Evolutionary conservation across 129 eudicot genomes (phyloP), one percentile per base, ranked within the genome.

Genomic region (Calendula officinalis): DNA sequence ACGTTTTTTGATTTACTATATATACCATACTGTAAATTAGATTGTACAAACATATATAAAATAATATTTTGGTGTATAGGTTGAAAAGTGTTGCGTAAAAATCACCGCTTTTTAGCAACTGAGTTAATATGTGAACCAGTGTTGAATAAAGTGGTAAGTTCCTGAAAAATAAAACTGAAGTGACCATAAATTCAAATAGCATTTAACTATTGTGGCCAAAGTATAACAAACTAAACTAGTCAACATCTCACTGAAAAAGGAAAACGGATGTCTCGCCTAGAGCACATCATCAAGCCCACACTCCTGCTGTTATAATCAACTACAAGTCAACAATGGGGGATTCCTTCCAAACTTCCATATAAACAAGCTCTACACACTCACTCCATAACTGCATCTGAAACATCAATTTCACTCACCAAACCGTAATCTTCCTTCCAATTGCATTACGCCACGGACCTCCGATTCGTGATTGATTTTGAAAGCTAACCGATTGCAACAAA

Each of bases 241-340:
- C 55, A 58, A 33, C 66, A 44, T 2, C 13, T 44, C 35, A 56
- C 42, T 27, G 59, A 48, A 60, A 44, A 45, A 56, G 39, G 66
- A 38, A 49, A 16, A 61, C 27, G 40, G 12, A n/a, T 8, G 5
- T 11, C 70, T 33, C 35, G 7, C 34, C 4, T 7, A 5, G 22
- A 17, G 7, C 37, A 3, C 32, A 22, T 53, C 7, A 38, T 3
- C 16, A 61, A 71, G 7, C 30, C 37, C 76, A 56, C 27, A 68
- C 73, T 30, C 62, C 30, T 71, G 38, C 35, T 50, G 48, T 40
- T 50, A 36, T 46, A 13, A 64, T 34, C 69, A 33, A 39, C 68
- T 22, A 30, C 39, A 44, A 71, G 76, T 61, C 76, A 71, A 51
- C 46, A 61, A 50, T 45, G 74, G 74, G 49, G 49, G 45, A 39